Evolutionary conservation across 1,139 yeast genomes (phyloP), one percentile per base, ranked within the genome.

Genomic region (Tardiomyces blankii): DNA sequence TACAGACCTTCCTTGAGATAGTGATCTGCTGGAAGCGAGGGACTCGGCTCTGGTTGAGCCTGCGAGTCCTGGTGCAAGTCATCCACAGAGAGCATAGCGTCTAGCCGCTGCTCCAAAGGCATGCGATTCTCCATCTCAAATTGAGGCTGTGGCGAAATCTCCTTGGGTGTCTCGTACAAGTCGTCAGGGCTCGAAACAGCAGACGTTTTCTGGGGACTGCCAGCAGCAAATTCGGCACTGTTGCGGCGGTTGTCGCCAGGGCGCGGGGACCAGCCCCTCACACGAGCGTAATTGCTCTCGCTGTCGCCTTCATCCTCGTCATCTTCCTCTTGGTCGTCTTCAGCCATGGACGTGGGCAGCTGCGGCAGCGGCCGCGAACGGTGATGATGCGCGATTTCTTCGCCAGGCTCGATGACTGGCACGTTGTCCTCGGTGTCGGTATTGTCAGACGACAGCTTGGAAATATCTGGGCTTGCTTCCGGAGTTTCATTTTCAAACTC

Each of bases 401-500:
- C 42, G 8, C 28, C 33, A 18, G 18, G 42, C 11, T n/a, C 38
- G 9, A 13, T 49, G 48, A 1, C 47, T 40, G 21, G 48, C 53
- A 35, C 51, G n/a, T 51, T 54, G 18, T 51, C 13, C 16, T 19
- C 41, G 16, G 3, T 11, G 18, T 23, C 16, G 11, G 25, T 18
- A 4, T 23, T 21, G 3, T 13, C 18, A n/a, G 9, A 38, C 19
- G 33, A 32, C 30, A n/a, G 13, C 13, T 13, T 8, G 16, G 33
- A 41, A 12, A 18, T n/a, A 18, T 60, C 59, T 33, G 64, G 65
- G 3, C 67, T 61, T 42, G 62, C 39, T 18, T 70, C 72, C 1
- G 72, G 70, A 1, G 70, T 66, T 27, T 56, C 51, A 21, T 65
- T 59, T 40, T 69, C 72, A 52, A 69, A 72, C 49, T 70, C 71